Evolutionary conservation across 768 basidiomycete genomes (phyloP).

Genomic region (Tephrocybe sp.): DNA sequence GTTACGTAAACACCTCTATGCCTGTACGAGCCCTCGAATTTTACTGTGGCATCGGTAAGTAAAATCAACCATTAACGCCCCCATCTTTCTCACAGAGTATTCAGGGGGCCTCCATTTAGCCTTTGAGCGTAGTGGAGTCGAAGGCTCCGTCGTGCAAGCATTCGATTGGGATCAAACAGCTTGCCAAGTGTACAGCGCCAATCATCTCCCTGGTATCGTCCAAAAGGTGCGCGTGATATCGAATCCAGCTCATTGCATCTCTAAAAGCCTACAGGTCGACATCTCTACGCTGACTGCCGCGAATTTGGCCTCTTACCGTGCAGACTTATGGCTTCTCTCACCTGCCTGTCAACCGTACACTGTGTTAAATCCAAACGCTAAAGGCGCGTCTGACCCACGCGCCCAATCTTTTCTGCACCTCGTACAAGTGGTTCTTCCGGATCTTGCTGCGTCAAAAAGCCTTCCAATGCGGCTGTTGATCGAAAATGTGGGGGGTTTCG

Average conservation of each 20-base stretch:
- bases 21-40: constrained; percentile 54
- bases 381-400: constrained; percentile 69
- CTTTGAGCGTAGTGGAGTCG: constrained; percentile 46
- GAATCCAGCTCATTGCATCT: constrained; percentile 1
- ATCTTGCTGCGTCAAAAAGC: constrained; percentile 37
- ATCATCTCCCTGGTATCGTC: constrained; percentile 47
- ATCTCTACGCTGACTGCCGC: constrained; percentile 54
- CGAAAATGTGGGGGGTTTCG: constrained; percentile 84
- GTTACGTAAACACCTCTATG: constrained; percentile 20
- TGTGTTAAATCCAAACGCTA: constrained; percentile 68
- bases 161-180: constrained; percentile 83
- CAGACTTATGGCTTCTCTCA: constrained; percentile 74
- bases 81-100: constrained; percentile 1
- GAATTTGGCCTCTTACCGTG: constrained; percentile 42
- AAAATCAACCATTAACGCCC: neutral
- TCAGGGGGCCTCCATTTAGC: constrained; percentile 75
- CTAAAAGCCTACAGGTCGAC: constrained; percentile 41
- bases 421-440: constrained; percentile 58
- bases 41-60: constrained; percentile 75
- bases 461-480: constrained; percentile 64
- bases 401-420: constrained; percentile 76
- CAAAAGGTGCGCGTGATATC: constrained; percentile 39
- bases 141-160: constrained; percentile 55
- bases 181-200: constrained; percentile 64
- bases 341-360: constrained; percentile 88